phyloP scores from a whole-genome alignment of 2,329 filamentous ascomycete species.

The Fragosphaeria purpurea region DNA sequence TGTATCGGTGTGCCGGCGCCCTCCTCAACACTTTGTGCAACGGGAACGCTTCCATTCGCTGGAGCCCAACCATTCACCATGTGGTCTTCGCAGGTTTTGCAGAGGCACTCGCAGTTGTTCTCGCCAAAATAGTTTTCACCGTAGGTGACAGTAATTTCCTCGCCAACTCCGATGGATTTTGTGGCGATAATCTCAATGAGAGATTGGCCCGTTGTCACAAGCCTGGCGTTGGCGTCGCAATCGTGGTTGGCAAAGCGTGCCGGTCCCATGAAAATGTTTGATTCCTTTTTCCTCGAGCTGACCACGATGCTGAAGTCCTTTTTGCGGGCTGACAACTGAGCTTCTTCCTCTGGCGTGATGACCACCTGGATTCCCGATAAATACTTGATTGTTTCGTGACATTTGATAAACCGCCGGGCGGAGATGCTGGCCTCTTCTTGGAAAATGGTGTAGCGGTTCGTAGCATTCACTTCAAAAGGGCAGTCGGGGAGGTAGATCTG shows the following conservation, averaged over 20 bases:
- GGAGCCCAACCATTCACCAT: slow-evolving; percentile 75
- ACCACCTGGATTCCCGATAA: slow-evolving; percentile 83
- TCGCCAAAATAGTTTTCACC: slow-evolving; percentile 94
- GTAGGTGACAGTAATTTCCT: slow-evolving; percentile 95
- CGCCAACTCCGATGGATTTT: slow-evolving; percentile 70
- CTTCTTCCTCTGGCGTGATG: slow-evolving; percentile 86
- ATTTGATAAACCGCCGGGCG: slow-evolving; percentile 67
- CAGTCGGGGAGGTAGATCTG: slow-evolving; percentile 90
- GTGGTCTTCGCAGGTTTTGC: slow-evolving; percentile 69
- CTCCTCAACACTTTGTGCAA: slow-evolving; percentile 46
- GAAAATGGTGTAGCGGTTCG: slow-evolving; percentile 88
- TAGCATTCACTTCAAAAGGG: slow-evolving; percentile 82
- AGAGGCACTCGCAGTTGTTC: slow-evolving; percentile 90
- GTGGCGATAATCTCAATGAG: slow-evolving; percentile 86
- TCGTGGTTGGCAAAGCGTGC: slow-evolving; percentile 97
- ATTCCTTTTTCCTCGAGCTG: slow-evolving; percentile 81
- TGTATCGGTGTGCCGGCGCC: slow-evolving; percentile 26
- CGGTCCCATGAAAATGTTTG: slow-evolving; percentile 87
- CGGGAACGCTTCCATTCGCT: slow-evolving; percentile 33
- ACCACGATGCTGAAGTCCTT: slow-evolving; percentile 97
- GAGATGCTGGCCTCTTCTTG: slow-evolving; percentile 82
- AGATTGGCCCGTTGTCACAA: slow-evolving; percentile 73
- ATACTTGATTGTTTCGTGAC: slow-evolving; percentile 82
- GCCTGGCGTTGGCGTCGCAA: slow-evolving; percentile 80
- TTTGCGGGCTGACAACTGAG: slow-evolving; percentile 65